phyloP scores from a whole-genome alignment of 768 basidiomycete species.

The Psilocybe tampanensis region DNA sequence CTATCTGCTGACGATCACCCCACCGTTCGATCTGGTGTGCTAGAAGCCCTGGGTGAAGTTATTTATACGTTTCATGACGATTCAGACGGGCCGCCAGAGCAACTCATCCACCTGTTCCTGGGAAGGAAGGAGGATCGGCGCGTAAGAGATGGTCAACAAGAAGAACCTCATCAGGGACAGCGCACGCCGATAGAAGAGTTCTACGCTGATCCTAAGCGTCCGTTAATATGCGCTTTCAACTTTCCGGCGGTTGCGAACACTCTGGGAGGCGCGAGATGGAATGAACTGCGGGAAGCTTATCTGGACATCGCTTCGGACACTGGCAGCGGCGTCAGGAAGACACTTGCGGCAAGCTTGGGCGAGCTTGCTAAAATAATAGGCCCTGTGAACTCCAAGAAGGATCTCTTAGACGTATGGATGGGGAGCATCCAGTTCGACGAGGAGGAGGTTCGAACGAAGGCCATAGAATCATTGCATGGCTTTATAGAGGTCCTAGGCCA shows the following conservation, averaged over 20 bases:
- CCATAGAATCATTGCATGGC: slow-evolving; percentile 63
- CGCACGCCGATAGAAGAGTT: slow-evolving; percentile 41
- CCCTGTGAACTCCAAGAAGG: slow-evolving; percentile 59
- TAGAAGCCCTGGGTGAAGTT: slow-evolving; percentile 90
- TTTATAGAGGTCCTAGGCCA: slow-evolving; percentile 57
- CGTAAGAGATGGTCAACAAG: slow-evolving; percentile 40
- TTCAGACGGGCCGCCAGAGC: slow-evolving; percentile 66
- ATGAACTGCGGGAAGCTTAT: slow-evolving; percentile 69
- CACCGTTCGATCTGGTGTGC: slow-evolving; percentile 74
- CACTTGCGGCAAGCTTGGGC: slow-evolving; percentile 86
- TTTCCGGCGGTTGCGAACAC: slow-evolving; percentile 90
- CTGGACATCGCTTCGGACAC: slow-evolving; percentile 61
- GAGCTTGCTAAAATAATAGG: slow-evolving; percentile 89
- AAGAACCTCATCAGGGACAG: slow-evolving; percentile 7
- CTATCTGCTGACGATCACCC: slow-evolving; percentile 66
- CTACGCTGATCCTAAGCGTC: slow-evolving; percentile 68
- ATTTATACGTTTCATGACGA: slow-evolving; percentile 77
- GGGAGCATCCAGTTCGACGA: slow-evolving; percentile 54
- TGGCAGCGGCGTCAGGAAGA: slow-evolving; percentile 67
- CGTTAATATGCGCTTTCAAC: slow-evolving; percentile 85
- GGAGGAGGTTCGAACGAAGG: slow-evolving; percentile 74
- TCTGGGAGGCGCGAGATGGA: slow-evolving; percentile 77
- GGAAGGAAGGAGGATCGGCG: slow-evolving; percentile 52
- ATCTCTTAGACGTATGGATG: slow-evolving; percentile 76
- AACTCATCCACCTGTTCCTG: slow-evolving; percentile 78